Evolutionary conservation across 176 grass and related monocot species (phyloP).

Genomic region (bread wheat (Triticum aestivum)): IWGSC_CS_RefSeq_v2.1 NC_057809.1:28318577-28319076

Average conservation of each 20-base stretch:
- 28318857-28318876: background rate
- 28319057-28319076: background rate
- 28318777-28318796: background rate
- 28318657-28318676: background rate
- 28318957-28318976: background rate
- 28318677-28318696: background rate
- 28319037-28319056: background rate
- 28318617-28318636: conserved; percentile 23
- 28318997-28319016: background rate
- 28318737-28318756: conserved; percentile 23
- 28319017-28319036: background rate
- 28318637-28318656: conserved; percentile 11
- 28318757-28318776: background rate
- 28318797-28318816: conserved; percentile 8
- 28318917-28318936: conserved; percentile 31
- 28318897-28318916: conserved; percentile 6
- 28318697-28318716: conserved; percentile 9
- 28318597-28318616: conserved; percentile 68
- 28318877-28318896: background rate
- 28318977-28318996: background rate
- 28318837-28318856: background rate
- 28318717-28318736: conserved; percentile 1
- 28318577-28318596: conserved; percentile 39
- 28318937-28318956: conserved; percentile 18
- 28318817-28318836: background rate